Base-by-base conservation (phyloP, 192 early-diverging fungal species). In the Rhizophagus prolifer region DNA sequence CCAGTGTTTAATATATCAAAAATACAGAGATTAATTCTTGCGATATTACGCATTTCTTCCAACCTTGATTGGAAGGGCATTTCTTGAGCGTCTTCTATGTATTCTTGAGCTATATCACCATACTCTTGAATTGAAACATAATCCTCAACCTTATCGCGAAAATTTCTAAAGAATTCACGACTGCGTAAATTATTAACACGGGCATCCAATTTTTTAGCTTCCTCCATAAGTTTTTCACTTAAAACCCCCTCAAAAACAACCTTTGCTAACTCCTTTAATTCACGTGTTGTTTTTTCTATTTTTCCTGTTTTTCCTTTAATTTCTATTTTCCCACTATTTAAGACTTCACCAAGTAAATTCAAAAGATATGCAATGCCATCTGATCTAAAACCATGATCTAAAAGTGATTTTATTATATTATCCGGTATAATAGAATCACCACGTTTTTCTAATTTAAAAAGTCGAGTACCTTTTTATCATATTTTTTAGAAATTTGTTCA, bases 21-120 rank as follows among this genome's bases (percentile, higher is more conserved):
- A 38, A 67, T 44, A 44, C 36, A 10, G 21, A 67, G 34, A 16
- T 67, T 67, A 23, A 67, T 30, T n/a, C 5, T 67, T 36, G 65
- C 31, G 12, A 67, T 67, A 67, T 67, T 67, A 23, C 36, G n/a
- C 65, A 67, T 41, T 67, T 67, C 65, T n/a, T 25, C 9, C 8
- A 67, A 16, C 10, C 65, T 67, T 12, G 36, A 41, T n/a, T 23
- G 30, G 19, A 67, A 67, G 7, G 65, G 65, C 65, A 67, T 67
- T 44, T 67, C 9, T 67, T 44, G 4, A 9, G 36, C 34, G 9
- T 67, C 65, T 9, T 67, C 21, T 19, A 25, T 19, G 34, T 67
- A 21, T 44, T 25, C 65, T 38, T 67, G 4, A 34, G 65, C 65
- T 41, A 67, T n/a, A 4, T 38, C 36, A 38, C 34, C 44, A 25